A percentile compares a stretch with the other conserved stretches of the same genome.
phyloP scores from a whole-genome alignment of 108 stramenopile genomes.

The Skeletonema grethae region DNA sequence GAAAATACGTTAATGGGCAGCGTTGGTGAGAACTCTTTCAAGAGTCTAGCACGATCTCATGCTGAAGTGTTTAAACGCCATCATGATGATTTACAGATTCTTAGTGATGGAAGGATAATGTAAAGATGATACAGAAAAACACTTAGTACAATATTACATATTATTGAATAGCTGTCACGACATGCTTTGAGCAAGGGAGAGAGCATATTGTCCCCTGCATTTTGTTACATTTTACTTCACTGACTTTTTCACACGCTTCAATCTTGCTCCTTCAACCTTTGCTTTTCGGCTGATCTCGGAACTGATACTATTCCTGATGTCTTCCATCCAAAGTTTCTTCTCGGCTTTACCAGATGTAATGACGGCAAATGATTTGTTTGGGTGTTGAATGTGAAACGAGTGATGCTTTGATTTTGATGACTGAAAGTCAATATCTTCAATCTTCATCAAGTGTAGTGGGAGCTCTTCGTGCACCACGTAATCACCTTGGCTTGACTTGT shows the following conservation, averaged over 20 bases:
- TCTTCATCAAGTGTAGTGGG: slow-evolving; percentile 83
- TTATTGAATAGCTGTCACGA: too few species aligned
- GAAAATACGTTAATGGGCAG: slow-evolving; percentile 48
- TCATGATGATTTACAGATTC: slow-evolving; percentile 56
- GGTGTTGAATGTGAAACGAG: slow-evolving; percentile 89
- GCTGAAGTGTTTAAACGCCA: slow-evolving; percentile 55
- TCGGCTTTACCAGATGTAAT: slow-evolving; percentile 50
- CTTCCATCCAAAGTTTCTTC: slow-evolving; percentile 68
- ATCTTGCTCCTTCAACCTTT: slow-evolving; percentile 27
- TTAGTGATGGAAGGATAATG: slow-evolving; percentile 52
- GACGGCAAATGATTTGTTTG: slow-evolving; percentile 90
- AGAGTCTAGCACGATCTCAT: slow-evolving; percentile 73
- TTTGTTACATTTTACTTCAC: not conserved
- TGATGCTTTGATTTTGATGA: slow-evolving; percentile 51
- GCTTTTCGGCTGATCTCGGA: slow-evolving; percentile 47
- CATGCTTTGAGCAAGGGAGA: not conserved
- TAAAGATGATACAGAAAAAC: not conserved
- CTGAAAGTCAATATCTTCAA: slow-evolving; percentile 61
- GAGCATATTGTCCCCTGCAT: not conserved
- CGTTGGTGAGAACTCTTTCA: slow-evolving; percentile 77
- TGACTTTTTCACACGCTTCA: slow-evolving; percentile 19
- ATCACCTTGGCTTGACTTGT: slow-evolving; percentile 43
- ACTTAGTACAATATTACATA: not conserved
- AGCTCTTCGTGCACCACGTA: slow-evolving; percentile 87
- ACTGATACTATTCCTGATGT: slow-evolving; percentile 51